Percentiles rank a stretch among this genome's conserved stretches.
Conservation (phyloP, 139 green algal genomes). For the Chlorella ohadii region DNA sequence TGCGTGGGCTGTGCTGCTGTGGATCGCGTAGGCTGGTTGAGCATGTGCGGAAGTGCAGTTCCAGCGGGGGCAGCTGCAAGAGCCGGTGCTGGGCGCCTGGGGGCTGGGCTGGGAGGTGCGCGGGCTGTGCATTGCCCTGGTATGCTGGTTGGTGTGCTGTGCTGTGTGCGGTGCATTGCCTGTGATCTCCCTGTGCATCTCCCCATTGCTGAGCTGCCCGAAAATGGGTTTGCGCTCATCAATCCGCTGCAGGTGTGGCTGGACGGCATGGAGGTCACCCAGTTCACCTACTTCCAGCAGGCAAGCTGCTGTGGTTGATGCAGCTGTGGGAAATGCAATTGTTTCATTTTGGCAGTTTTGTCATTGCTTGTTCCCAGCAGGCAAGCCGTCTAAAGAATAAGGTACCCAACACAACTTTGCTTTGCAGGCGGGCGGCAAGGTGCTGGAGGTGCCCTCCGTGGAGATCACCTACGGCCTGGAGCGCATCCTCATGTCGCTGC, state of each 20-base stretch:
- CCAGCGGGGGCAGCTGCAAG: too few species aligned
- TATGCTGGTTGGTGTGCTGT: background rate
- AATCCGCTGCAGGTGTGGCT: slow-evolving; percentile 82
- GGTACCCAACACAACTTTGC: background rate
- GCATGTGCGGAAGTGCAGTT: too few species aligned
- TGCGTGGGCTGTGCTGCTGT: slow-evolving; percentile 25
- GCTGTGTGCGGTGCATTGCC: background rate
- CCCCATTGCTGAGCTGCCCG: too few species aligned
- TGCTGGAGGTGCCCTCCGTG: slow-evolving; percentile 84
- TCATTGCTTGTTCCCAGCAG: too few species aligned
- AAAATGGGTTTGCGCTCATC: too few species aligned
- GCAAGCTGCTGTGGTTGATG: slow-evolving; percentile 10
- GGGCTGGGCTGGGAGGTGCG: slow-evolving; percentile 95
- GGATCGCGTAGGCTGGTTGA: slow-evolving; percentile 89
- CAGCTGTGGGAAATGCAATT: too few species aligned
- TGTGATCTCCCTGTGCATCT: too few species aligned
- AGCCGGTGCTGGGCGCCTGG: slow-evolving; percentile 97
- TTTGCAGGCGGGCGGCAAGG: slow-evolving; percentile 80
- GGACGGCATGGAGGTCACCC: slow-evolving; percentile 98
- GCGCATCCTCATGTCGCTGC: slow-evolving; percentile 96
- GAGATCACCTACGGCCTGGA: slow-evolving; percentile 99
- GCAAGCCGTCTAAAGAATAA: background rate
- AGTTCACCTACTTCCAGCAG: slow-evolving; percentile 99
- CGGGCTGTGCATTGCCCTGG: too few species aligned
- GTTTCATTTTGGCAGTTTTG: too few species aligned